Base-by-base conservation (phyloP, 805 yeast species). In the Tetrapisispora arboricola region DNA sequence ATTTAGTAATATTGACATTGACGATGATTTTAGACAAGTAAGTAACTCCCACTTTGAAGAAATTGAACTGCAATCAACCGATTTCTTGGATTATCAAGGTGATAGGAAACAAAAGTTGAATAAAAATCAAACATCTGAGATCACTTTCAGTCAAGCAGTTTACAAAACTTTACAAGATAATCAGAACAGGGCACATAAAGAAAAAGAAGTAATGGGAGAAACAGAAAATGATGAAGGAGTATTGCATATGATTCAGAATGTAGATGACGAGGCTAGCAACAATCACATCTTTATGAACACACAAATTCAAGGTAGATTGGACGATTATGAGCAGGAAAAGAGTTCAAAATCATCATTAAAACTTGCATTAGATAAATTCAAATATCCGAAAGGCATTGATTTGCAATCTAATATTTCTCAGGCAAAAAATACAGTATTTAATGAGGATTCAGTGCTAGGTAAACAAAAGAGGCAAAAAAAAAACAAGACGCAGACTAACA, bases 261-360 rank as follows among this genome's bases (percentile, higher is more conserved):
- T 22, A 10, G 25, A 22, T 22, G 7, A 7, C 7, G 10, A 22
- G 7, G 25, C 25, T 22, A 10, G 13, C 13, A 22, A 38, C 11
- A 43, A 39, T 9, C 47, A 42, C 3, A 42, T 58, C 6, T 50
- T 60, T 20, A 44, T 60, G 3, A 54, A 48, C 26, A 60, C 65
- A 4, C 65, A 60, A 38, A 49, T 60, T 8, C 65, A 60, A 41
- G 43, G 63, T 28, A 43, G 51, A 19, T 32, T 60, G 17, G 63
- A 60, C 42, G 61, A 54, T 13, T 39, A 39, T 8, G 55, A 57
- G 19, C 45, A 43, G 6, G 53, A 56, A 18, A 35, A 39, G 12
- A 47, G 27, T 2, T 8, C 20, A 13, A 46, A 52, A 20, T 41
- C 43, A 12, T 41, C 33, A n/a, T 9, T 54, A 18, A 48, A 45